phyloP scores from a whole-genome alignment of 2,329 filamentous ascomycete genomes.

The Exophiala alcalophila region DNA sequence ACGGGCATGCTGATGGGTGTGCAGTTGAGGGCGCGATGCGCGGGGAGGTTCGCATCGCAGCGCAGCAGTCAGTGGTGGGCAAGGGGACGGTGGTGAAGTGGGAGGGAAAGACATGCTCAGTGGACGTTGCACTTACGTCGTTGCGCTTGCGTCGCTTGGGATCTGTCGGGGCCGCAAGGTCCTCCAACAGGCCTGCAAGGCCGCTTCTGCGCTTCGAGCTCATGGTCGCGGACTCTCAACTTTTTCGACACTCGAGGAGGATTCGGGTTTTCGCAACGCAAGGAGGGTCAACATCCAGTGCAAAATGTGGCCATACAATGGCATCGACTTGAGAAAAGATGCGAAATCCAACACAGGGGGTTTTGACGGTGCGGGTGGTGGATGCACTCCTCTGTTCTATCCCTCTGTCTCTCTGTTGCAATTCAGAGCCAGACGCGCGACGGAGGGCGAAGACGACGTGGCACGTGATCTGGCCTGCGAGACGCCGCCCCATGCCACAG shows the following conservation, averaged over 20 bases:
- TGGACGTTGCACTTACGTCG: slow-evolving; percentile 28
- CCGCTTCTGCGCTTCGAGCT: slow-evolving; percentile 56
- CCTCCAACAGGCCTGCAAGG: slow-evolving; percentile 47
- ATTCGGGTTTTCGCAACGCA: slow-evolving; percentile 12
- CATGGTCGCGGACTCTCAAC: slow-evolving; percentile 32
- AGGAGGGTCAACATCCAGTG: slow-evolving; percentile 14
- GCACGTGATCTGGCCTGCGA: too few relatives aligned
- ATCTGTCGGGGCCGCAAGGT: slow-evolving; percentile 48
- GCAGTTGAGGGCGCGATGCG: slow-evolving; percentile 4
- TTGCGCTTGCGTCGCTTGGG: slow-evolving; percentile 47
- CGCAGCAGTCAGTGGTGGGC: slow-evolving; percentile 7
- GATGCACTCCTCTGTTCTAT: slow-evolving; percentile 3
- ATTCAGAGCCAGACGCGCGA: too few relatives aligned
- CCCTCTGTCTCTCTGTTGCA: too few relatives aligned
- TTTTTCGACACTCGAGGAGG: slow-evolving; percentile 20
- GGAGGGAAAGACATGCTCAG: slow-evolving; percentile 14
- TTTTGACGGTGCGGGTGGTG: slow-evolving; percentile 10
- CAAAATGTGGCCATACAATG: slow-evolving; percentile 4
- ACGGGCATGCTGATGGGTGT: slow-evolving; percentile 10
- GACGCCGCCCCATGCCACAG: too few relatives aligned
- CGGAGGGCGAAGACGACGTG: too few relatives aligned
- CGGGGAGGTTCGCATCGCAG: slow-evolving; percentile 4
- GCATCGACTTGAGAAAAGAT: slow-evolving; percentile 1
- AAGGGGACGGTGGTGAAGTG: slow-evolving; percentile 15
- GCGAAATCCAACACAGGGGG: slow-evolving; percentile 3